Base-by-base conservation (phyloP, 352 stramenopile genomes). In the Phytophthora litchii region DNA sequence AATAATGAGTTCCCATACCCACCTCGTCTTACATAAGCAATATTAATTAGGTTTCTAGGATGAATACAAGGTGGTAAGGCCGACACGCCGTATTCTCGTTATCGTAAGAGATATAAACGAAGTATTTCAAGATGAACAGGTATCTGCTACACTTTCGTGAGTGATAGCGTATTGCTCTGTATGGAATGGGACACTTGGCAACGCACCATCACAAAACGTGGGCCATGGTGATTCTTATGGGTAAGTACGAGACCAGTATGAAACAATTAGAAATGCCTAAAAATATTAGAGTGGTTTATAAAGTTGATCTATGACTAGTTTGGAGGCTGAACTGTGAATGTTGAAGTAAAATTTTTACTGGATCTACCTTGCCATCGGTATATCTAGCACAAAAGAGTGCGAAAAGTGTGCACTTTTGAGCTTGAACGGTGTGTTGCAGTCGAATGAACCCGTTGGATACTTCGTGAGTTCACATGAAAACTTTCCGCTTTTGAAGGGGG, bases 141-240 rank as follows among this genome's bases (percentile, higher is more conserved):
- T 62, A 9, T 42, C n/a, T 6, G 31, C 34, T 1, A 78, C 35
- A 11, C 42, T 58, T 13, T 42, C 16, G 4, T 4, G 19, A 1
- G 29, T 54, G 5, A 78, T 61, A 19, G 27, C 32, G 10, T 42
- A 7, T 0, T 74, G 25, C n/a, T 78, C 68, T 7, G 57, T 61
- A 31, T 83, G 74, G 23, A 71, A 82, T 8, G 38, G 12, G 10
- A 43, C 59, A 16, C 69, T 76, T 1, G 66, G 60, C 14, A 77
- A 19, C 57, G 36, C 0, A 68, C 27, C 51, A 78, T 50, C 0
- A 70, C 43, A 7, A 38, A 7, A 3, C 60, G 46, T 78, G 76
- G 17, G 76, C 58, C 11, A 78, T 53, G 0, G 59, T 37, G 9
- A 63, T 54, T n/a, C 29, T 50, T 0, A 51, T 58, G 36, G 72